Evolutionary conservation across 106 monocot species (phyloP).

Genomic region (Iris macrosiphon): DNA sequence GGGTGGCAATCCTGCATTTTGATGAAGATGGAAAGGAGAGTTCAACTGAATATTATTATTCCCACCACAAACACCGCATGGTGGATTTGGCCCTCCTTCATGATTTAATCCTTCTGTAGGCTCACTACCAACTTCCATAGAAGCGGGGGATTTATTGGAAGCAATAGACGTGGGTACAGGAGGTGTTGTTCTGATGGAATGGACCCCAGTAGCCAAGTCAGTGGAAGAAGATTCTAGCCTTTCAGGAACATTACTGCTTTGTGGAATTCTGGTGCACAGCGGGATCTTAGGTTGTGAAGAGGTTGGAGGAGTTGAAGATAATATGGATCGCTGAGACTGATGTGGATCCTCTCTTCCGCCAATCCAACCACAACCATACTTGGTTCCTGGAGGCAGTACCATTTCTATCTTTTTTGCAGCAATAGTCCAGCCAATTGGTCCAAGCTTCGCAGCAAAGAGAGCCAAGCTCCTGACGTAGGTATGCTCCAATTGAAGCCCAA

Average conservation of each 20-base stretch:
- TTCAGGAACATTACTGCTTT: background rate
- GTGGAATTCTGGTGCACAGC: background rate
- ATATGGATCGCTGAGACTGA: conserved; percentile 13
- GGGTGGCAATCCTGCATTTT: conserved; percentile 12
- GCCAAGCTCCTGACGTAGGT: conserved; percentile 86
- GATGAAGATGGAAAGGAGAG: conserved; percentile 14
- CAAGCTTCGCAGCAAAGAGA: conserved; percentile 73
- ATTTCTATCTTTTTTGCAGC: conserved; percentile 54
- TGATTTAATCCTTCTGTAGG: background rate
- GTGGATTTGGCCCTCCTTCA: background rate
- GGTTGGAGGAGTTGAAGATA: background rate
- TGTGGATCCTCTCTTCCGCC: conserved; percentile 38
- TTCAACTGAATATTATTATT: conserved; percentile 2
- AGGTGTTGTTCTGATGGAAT: background rate
- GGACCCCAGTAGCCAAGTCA: background rate
- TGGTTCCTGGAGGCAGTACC: conserved; percentile 58
- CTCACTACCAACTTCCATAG: background rate
- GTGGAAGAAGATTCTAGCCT: background rate
- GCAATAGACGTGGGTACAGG: background rate
- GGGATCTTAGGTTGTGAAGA: conserved; percentile 4
- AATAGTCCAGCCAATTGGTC: conserved; percentile 66
- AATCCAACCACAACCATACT: conserved; percentile 85
- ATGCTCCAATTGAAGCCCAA: conserved; percentile 70
- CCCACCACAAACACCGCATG: no score
- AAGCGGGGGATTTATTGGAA: background rate